Conservation (phyloP, 164 flowering plant genomes). For the Vitis rotundifolia region DNA sequence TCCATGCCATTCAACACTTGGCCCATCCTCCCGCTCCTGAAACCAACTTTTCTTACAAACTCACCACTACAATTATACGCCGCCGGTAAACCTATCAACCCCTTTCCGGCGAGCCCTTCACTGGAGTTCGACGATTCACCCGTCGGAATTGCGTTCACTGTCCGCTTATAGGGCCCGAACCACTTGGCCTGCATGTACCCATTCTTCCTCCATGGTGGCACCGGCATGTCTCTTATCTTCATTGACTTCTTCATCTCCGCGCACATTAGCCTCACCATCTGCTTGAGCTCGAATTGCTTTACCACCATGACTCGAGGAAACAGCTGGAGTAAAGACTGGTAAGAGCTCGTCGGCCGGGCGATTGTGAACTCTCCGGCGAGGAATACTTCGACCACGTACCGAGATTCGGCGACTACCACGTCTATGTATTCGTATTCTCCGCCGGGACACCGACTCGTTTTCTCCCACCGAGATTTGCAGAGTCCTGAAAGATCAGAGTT, state of each 20-base stretch:
- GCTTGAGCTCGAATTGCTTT: constrained; percentile 35
- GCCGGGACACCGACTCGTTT: too few relatives aligned
- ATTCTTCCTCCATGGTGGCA: constrained; percentile 67
- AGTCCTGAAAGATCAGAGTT: too few relatives aligned
- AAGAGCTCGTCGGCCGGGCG: constrained; percentile 48
- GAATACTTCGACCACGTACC: constrained; percentile 48
- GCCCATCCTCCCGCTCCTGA: too few relatives aligned
- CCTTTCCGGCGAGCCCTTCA: too few relatives aligned
- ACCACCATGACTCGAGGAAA: constrained; percentile 48
- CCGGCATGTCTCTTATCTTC: constrained; percentile 36
- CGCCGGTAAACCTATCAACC: too few relatives aligned
- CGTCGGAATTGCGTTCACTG: constrained; percentile 21
- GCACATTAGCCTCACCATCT: constrained; percentile 49
- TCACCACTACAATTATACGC: too few relatives aligned
- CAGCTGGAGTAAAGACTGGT: constrained; percentile 30
- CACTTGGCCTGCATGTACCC: constrained; percentile 57
- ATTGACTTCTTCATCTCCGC: constrained; percentile 43
- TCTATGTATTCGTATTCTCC: too few relatives aligned
- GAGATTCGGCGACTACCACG: constrained; percentile 2
- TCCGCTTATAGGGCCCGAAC: constrained; percentile 49
- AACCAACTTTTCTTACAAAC: too few relatives aligned
- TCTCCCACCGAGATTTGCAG: too few relatives aligned
- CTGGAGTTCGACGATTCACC: too few relatives aligned
- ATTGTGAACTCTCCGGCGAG: constrained; percentile 50
- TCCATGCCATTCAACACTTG: too few relatives aligned